Base-by-base conservation (phyloP, 352 stramenopile genomes). In the Thalassiosira mediterranea region DNA sequence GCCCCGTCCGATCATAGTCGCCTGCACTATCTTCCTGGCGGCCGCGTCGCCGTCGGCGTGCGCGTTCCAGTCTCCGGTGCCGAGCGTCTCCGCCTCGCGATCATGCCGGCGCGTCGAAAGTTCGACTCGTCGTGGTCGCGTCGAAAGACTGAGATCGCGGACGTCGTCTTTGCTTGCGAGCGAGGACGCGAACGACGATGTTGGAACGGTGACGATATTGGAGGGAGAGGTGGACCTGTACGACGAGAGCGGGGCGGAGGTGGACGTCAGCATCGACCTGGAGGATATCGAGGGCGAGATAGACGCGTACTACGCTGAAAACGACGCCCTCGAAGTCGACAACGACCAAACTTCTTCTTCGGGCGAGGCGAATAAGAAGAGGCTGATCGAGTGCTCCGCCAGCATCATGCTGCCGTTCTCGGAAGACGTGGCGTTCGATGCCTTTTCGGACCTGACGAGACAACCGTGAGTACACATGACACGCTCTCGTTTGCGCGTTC, bases 371-470 rank as follows among this genome's bases (percentile, higher is more conserved):
- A 65, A 23, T 13, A 58, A 58, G 26, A 76, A 65, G 34, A 76
- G 52, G 46, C 68, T 73, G 52, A 65, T 81, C 28, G 59, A 73
- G 42, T 81, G 72, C 19, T 79, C 70, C 13, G 77, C 67, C 11
- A 68, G 62, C 28, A 82, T 89, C 7, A 23, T 79, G 21, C 54
- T 90, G 23, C 83, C 83, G 0, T 90, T 90, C 69, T 79, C 78
- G 26, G 67, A 64, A 3, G 72, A 88, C 51, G 60, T 85, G 5
- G 83, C 83, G 29, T 92, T 87, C 61, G 76, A 89, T 65, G 84
- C 79, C 23, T 92, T 90, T 75, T 86, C 83, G 1, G 72, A 92
- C 66, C 47, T 90, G n/a, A 74, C 74, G 5, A 54, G 86, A 69
- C 86, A 92, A 44, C 69, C 86, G 23, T 81, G 34, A 79, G 69